A percentile compares a stretch with the other conserved stretches of the same genome.
These are phyloP conservation scores for Achlya hypogyna DNA, from an alignment of 352 stramenopile genomes.

Conservation along the genomic window DNA sequence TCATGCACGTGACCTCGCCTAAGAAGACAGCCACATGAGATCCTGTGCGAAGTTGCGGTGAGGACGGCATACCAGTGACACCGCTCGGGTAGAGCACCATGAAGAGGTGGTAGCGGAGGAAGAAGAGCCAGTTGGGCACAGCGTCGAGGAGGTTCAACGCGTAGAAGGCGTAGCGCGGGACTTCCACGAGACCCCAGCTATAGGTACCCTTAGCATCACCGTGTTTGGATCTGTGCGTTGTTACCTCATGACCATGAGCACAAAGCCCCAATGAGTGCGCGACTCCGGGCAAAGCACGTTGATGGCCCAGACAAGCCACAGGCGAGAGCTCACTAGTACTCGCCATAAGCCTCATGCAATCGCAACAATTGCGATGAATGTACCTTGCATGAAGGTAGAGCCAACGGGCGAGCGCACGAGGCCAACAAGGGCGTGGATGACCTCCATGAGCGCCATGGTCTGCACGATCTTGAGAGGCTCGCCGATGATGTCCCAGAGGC, in stretches of 20 bases:
- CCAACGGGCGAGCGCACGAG: constrained; percentile 93
- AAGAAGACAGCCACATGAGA: background rate
- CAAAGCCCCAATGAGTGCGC: constrained; percentile 75
- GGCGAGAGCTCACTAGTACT: constrained; percentile 70
- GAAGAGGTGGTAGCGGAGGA: constrained; percentile 97
- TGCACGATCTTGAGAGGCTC: constrained; percentile 83
- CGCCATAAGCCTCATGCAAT: constrained; percentile 7
- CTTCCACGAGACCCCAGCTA: constrained; percentile 83
- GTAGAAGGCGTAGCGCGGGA: constrained; percentile 98
- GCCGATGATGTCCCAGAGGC: constrained; percentile 46
- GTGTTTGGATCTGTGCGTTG: background rate
- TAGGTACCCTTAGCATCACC: background rate
- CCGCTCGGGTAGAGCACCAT: constrained; percentile 96
- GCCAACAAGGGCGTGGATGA: constrained; percentile 91
- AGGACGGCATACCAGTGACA: constrained; percentile 67
- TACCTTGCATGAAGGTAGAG: constrained; percentile 88
- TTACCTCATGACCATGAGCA: constrained; percentile 67
- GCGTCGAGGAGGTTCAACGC: constrained; percentile 88
- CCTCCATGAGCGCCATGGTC: constrained; percentile 91
- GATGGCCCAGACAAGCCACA: constrained; percentile 93
- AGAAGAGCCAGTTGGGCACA: constrained; percentile 95
- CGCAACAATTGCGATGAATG: constrained; percentile 31
- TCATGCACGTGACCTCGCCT: constrained; percentile 72
- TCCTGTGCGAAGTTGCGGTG: background rate
- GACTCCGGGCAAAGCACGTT: constrained; percentile 76